Base-by-base conservation (phyloP, 2,329 filamentous ascomycete species). In the Verticillium nubilum region DNA sequence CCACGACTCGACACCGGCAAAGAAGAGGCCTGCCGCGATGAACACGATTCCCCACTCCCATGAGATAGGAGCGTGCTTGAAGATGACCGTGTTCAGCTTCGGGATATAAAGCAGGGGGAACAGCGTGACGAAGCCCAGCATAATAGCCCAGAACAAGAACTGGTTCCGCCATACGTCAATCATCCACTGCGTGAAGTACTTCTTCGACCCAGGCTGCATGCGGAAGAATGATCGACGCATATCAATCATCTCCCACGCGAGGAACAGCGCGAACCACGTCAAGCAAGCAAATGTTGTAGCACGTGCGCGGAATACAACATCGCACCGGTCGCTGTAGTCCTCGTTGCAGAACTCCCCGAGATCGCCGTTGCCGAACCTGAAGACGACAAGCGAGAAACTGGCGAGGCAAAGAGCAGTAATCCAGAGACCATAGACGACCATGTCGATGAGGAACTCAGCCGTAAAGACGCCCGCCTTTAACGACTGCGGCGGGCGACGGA, bases 221-320 rank as follows among this genome's bases (percentile, higher is more conserved):
- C 83, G 80, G 81, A 92, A 92, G 77, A 92, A 90, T 7, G 84
- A 87, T 52, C 87, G 84, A 25, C 89, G 86, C 74, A 88, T 82
- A 67, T 90, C 81, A 61, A 91, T 80, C 82, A 91, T 88, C 71
- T 92, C 88, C 89, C 89, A 92, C 0, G 90, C 89, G 5, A 91
- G 78, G 76, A 92, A 90, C 19, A 92, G 80, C 0, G 88, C 87
- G 65, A 88, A 88, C 88, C 89, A 92, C 0, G 88, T 92, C 57
- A 92, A 79, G 64, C 84, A 89, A 31, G 86, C 87, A 68, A 92
- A 92, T 4, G 86, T 88, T 0, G 89, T 90, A 0, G 87, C 87
- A 15, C 89, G 85, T 0, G 88, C 89, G 19, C 86, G 85, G 79
- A 88, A 91, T 6, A 90, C 86, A 0, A 80, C 80, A 28, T 86